A percentile compares a stretch with the other conserved stretches of the same genome.
Conservation (phyloP, 352 stramenopile genomes). For the Aphanomyces euteiches region DNA sequence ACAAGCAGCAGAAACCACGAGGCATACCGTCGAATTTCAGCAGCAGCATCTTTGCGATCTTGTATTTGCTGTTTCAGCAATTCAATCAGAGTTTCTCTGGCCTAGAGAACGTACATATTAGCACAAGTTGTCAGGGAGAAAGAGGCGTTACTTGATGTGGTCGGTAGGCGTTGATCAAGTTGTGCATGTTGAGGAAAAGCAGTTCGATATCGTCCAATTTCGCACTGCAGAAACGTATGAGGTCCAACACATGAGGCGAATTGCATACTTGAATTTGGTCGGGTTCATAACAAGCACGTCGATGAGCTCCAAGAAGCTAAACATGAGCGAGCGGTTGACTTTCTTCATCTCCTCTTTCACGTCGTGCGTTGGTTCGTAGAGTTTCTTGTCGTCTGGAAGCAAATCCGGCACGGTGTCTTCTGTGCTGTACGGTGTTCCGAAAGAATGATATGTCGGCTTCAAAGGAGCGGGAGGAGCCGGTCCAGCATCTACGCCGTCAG, state of each 20-base stretch:
- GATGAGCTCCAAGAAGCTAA: slow-evolving; percentile 80
- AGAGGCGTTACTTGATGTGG: slow-evolving; percentile 54
- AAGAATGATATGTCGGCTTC: slow-evolving; percentile 81
- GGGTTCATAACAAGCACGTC: slow-evolving; percentile 78
- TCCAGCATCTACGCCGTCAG: slow-evolving; percentile 45
- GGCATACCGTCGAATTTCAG: slow-evolving; percentile 60
- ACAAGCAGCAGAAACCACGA: neutral
- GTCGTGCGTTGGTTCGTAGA: slow-evolving; percentile 51
- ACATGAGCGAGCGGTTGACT: slow-evolving; percentile 79
- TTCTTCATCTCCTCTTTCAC: slow-evolving; percentile 81
- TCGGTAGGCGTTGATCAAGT: slow-evolving; percentile 85
- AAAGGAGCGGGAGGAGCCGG: slow-evolving; percentile 65
- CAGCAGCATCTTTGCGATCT: slow-evolving; percentile 59
- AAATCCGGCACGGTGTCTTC: slow-evolving; percentile 75
- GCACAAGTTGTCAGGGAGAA: neutral
- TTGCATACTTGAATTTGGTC: slow-evolving; percentile 75
- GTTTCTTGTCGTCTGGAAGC: slow-evolving; percentile 56
- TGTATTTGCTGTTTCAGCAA: slow-evolving; percentile 79
- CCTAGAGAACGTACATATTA: slow-evolving; percentile 23
- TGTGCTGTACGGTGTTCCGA: slow-evolving; percentile 78
- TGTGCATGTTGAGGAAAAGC: slow-evolving; percentile 88
- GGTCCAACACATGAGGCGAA: neutral
- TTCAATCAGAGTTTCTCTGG: slow-evolving; percentile 77
- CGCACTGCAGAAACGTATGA: slow-evolving; percentile 40
- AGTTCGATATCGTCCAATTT: slow-evolving; percentile 83